phyloP scores from a whole-genome alignment of 2,329 filamentous ascomycete genomes.

The Pestalotiopsis sp. region DNA sequence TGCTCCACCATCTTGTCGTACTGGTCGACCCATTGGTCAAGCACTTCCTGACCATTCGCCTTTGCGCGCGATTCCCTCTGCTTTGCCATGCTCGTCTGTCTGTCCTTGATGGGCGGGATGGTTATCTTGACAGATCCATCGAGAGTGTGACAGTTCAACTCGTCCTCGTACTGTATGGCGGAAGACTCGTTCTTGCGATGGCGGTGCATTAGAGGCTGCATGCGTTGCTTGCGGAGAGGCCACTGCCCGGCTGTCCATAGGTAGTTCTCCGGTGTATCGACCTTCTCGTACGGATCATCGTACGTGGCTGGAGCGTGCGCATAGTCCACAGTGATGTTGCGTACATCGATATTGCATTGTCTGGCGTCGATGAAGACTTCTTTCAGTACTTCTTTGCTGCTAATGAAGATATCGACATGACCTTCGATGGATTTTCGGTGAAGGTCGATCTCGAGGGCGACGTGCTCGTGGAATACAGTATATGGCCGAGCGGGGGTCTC shows the following conservation, averaged over 20 bases:
- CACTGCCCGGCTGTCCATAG: slow-evolving; percentile 73
- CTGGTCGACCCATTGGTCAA: slow-evolving; percentile 40
- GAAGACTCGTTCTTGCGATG: slow-evolving; percentile 53
- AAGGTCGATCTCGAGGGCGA: slow-evolving; percentile 90
- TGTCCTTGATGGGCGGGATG: slow-evolving; percentile 39
- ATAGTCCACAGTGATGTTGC: slow-evolving; percentile 55
- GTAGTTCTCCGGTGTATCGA: slow-evolving; percentile 64
- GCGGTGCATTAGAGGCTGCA: slow-evolving; percentile 54
- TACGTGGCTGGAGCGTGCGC: slow-evolving; percentile 49
- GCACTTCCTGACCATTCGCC: neutral
- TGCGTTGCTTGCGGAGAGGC: slow-evolving; percentile 71
- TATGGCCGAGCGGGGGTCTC: slow-evolving; percentile 39
- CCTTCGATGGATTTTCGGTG: slow-evolving; percentile 73
- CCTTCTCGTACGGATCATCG: slow-evolving; percentile 67
- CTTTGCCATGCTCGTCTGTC: slow-evolving; percentile 24
- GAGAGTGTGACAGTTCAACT: slow-evolving; percentile 55
- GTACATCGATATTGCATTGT: slow-evolving; percentile 60
- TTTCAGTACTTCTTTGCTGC: slow-evolving; percentile 57
- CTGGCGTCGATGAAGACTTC: slow-evolving; percentile 64
- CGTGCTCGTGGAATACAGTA: slow-evolving; percentile 77
- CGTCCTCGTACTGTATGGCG: slow-evolving; percentile 55
- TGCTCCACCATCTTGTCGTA: slow-evolving; percentile 33
- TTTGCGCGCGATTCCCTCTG: slow-evolving; percentile 23
- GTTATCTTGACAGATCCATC: slow-evolving; percentile 52
- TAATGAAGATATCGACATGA: slow-evolving; percentile 79